These are phyloP conservation scores for Saccharum spontaneum DNA, from an alignment of 176 grass and related monocot species.

Conservation along the genomic window DNA sequence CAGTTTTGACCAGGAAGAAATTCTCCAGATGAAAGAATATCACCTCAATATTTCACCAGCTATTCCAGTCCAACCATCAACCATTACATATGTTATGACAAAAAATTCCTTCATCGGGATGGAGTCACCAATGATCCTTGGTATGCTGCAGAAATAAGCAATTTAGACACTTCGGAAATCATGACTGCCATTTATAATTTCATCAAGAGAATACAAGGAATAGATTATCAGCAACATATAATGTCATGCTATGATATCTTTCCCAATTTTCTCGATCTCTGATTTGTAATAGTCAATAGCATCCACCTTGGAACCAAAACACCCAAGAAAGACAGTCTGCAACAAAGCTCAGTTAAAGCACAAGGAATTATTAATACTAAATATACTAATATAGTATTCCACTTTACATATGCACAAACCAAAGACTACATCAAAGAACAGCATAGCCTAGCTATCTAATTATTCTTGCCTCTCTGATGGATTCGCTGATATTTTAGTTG, in stretches of 20 bases:
- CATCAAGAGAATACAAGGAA: constrained; percentile 9
- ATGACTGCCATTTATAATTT: too few species aligned
- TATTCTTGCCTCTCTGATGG: constrained; percentile 34
- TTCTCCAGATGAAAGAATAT: too few species aligned
- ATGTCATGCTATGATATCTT: constrained; percentile 38
- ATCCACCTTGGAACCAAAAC: constrained; percentile 80
- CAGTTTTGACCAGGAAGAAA: too few species aligned
- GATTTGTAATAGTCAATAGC: constrained; percentile 58
- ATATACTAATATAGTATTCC: not conserved
- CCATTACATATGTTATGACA: too few species aligned
- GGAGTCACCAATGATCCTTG: too few species aligned
- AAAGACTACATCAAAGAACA: not conserved
- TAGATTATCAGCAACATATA: not conserved
- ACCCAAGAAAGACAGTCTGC: constrained; percentile 88
- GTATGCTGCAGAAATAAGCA: too few species aligned
- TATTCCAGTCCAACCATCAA: too few species aligned
- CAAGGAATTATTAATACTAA: constrained; percentile 27
- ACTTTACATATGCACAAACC: not conserved
- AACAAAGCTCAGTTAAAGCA: constrained; percentile 25
- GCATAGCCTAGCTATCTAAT: not conserved
- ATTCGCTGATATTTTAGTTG: constrained; percentile 75
- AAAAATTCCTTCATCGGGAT: too few species aligned
- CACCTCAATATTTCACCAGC: too few species aligned
- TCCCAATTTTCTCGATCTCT: constrained; percentile 17
- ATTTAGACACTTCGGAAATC: too few species aligned